Conservation (phyloP, 1,284 basidiomycete species). For the Sporisorium graminicola region DNA sequence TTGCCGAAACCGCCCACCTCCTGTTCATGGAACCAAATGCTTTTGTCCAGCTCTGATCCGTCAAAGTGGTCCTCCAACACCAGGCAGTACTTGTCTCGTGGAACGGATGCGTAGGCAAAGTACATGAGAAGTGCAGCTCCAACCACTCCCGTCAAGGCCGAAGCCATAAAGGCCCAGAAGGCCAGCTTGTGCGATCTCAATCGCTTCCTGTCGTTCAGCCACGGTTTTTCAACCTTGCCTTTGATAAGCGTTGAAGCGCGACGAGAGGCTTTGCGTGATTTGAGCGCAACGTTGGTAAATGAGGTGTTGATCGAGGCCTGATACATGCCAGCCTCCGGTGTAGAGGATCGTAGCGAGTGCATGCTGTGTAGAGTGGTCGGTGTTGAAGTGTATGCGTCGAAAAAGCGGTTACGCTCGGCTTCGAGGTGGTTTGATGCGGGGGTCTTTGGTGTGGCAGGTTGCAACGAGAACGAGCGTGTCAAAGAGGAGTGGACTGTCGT, state of each 20-base stretch:
- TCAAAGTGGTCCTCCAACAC: slow-evolving; percentile 84
- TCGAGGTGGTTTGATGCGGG: too few relatives aligned
- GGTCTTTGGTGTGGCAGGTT: too few relatives aligned
- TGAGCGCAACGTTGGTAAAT: slow-evolving; percentile 13
- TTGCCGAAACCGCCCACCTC: slow-evolving; percentile 88
- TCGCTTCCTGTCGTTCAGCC: slow-evolving; percentile 36
- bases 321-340: too few relatives aligned
- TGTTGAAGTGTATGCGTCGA: too few relatives aligned
- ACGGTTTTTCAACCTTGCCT: slow-evolving; percentile 30
- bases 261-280: slow-evolving; percentile 16
- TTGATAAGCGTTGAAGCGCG: neutral
- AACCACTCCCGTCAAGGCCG: slow-evolving; percentile 23
- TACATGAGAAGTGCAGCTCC: slow-evolving; percentile 28
- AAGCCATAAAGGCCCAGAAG: slow-evolving; percentile 34
- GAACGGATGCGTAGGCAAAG: slow-evolving; percentile 25
- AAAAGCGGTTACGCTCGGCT: too few relatives aligned
- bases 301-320: too few relatives aligned
- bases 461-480: too few relatives aligned
- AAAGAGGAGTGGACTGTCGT: too few relatives aligned
- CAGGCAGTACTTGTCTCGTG: slow-evolving; percentile 72
- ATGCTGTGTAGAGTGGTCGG: too few relatives aligned
- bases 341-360: too few relatives aligned
- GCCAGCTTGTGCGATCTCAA: slow-evolving; percentile 26
- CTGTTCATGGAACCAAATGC: slow-evolving; percentile 81
- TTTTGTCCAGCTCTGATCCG: slow-evolving; percentile 74